Evolutionary conservation across 148 eudicot species (phyloP), one percentile per base, ranked within the genome.

Genomic region (Persicaria maculosa): DNA sequence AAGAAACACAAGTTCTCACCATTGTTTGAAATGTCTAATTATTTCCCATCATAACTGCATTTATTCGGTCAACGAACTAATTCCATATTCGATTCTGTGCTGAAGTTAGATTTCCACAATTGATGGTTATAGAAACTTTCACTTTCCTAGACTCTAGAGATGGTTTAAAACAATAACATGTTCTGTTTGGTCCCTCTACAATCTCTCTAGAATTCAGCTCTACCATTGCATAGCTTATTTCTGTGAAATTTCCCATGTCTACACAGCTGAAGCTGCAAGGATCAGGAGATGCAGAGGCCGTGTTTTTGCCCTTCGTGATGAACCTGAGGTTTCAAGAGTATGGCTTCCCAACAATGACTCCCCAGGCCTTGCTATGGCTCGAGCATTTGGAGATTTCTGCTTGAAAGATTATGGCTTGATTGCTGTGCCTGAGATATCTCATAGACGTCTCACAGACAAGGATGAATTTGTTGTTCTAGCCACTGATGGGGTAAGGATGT

Each of bases 321-420:
- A 93, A 80, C 98, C 98, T 1, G 93, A 91, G 64, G 98, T 93
- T 78, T 77, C 96, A 72, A 86, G 98, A 74, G 90, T 93, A 80
- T 93, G 98, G 98, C 82, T 93, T 72, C 98, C 98, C 7, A 81
- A 87, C 77, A 80, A 75, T 20, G 88, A 93, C 76, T 88, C 96
- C 61, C 98, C 98, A 61, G 98, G 98, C 59, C 90, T 93, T 6
- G 98, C 98, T 25, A 93, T 93, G 98, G 96, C 98, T 45, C 92
- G 98, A 53, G 98, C 98, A 22, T 93, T 93, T 78, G 96, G 98
- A 71, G 98, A 93, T 79, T 93, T 93, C 76, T 93, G 98, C 82
- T 93, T 93, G 65, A 93, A 93, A 79, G 93, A 90, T 77, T 93
- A 75, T 78, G 98, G 98, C 75, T 81, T 93, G 44, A 91, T 91